A percentile compares a stretch with the other conserved stretches of the same genome.
These are phyloP conservation scores for Xylaria sp. DNA, from an alignment of 2,329 filamentous ascomycete genomes.

Conservation along the genomic window DNA sequence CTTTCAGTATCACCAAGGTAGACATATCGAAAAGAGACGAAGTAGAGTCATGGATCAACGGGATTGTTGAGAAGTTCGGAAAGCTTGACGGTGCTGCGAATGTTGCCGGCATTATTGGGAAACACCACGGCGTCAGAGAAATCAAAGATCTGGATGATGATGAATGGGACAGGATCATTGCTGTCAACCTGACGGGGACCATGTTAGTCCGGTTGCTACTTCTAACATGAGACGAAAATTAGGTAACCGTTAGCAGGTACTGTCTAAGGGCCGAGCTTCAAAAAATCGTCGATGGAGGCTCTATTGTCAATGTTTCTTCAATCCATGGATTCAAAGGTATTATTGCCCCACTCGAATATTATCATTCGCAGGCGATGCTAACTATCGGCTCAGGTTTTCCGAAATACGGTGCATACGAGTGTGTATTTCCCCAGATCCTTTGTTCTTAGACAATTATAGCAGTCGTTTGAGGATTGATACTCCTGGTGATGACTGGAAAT, in stretches of 20 bases:
- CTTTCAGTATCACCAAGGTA: slow-evolving; percentile 53
- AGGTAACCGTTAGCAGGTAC: slow-evolving; percentile 47
- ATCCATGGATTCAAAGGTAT: slow-evolving; percentile 61
- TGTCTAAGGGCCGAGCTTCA: slow-evolving; percentile 58
- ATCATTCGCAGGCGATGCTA: slow-evolving; percentile 30
- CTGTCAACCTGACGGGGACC: slow-evolving; percentile 61
- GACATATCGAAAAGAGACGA: slow-evolving; percentile 59
- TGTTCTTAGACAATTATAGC: slow-evolving; percentile 2
- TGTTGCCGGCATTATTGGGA: slow-evolving; percentile 61
- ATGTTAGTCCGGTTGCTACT: slow-evolving; percentile 49
- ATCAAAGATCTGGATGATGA: slow-evolving; percentile 58
- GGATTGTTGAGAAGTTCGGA: slow-evolving; percentile 60
- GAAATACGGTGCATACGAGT: slow-evolving; percentile 52
- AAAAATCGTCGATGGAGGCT: slow-evolving; percentile 60
- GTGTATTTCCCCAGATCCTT: slow-evolving; percentile 20
- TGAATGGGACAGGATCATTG: slow-evolving; percentile 61
- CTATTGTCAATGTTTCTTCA: slow-evolving; percentile 68
- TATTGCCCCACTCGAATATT: slow-evolving; percentile 48
- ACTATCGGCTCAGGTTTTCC: slow-evolving; percentile 51
- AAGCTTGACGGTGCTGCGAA: slow-evolving; percentile 66
- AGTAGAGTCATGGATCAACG: slow-evolving; percentile 62
- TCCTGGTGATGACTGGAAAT: background rate
- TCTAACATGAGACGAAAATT: slow-evolving; percentile 4
- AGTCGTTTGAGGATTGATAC: slow-evolving; percentile 4
- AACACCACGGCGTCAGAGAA: slow-evolving; percentile 53